Evolutionary conservation across 371 early-diverging fungal genomes (phyloP), one percentile per base, ranked within the genome.

Genomic region (Mortierella sp.): DNA sequence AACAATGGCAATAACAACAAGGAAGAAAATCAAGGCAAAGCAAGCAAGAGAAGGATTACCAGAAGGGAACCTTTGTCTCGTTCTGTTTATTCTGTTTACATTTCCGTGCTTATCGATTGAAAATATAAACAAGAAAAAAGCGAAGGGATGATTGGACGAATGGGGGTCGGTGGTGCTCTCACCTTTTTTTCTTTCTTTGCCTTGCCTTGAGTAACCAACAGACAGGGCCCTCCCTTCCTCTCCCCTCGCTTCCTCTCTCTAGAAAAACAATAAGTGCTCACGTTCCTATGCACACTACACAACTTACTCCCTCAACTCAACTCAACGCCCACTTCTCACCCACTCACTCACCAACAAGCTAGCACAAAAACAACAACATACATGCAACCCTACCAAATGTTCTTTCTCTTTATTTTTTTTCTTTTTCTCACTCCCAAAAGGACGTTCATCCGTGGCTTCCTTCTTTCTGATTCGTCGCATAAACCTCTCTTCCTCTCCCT

Each of bases 41-140:
- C 11, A 63, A 31, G 5, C 42, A 3, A 31, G 63, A 63, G 0
- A 19, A 19, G 38, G 63, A 34, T 63, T 50, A 19, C 63, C 63
- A 7, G 63, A 63, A 63, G 38, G 63, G 63, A 19, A 9, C 26
- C 2, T 63, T 34, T 34, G 6, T 63, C n/a, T 9, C 10, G 0
- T 28, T 10, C 34, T 48, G 73, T 50, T 73, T 52, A 3, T 28
- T 10, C 34, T 48, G 73, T 50, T 73, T 52, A 47, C 11, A n/a
- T 38, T 38, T 73, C 14, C 28, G 24, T 48, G 73, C 38, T 73
- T 52, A 74, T 74, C 74, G 74, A 74, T 68, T 68, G 68, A 42
- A 68, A 42, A 42, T 42, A 38, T 19, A 34, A 31, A 63, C 60
- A 63, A 34, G 26, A 7, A 16, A 7, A 60, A 28, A 58, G 60